Base-by-base conservation (phyloP, 2,329 filamentous ascomycete genomes). In the Pseudocercospora fuligena region DNA sequence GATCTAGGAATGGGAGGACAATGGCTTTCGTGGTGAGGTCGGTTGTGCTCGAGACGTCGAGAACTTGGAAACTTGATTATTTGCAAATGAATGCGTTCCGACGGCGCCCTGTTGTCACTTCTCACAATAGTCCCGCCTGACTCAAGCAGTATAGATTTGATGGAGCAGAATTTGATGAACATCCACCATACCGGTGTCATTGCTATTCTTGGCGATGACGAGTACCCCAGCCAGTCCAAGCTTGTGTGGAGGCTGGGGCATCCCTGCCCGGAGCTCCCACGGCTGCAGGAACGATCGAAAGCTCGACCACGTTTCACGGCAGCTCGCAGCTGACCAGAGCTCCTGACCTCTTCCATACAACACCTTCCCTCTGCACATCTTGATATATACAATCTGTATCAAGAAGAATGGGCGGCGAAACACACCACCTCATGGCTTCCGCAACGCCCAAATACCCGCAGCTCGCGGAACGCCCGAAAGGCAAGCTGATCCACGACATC, bases 401-500 rank as follows among this genome's bases (percentile, higher is more conserved):
- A 29, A 19, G n/a, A 21, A 80, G n/a, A 21, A 80, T 81, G 79
- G 79, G 79, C 59, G 79, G 79, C 67, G 78, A 80, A 29, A 70
- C 69, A 16, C 72, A 78, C 46, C 67, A 61, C 21, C 65, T 64
- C 49, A 69, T 68, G 57, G 70, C 72, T 40, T 69, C 74, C n/a
- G 56, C 74, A 11, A 69, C 73, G 68, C 76, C 80, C 2, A 66
- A 64, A 33, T 84, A 87, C 72, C 85, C 86, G 60, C 81, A 82
- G 73, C 78, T 85, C 58, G 82, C 83, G 40, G 74, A 80, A 63
- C 78, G 81, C 64, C 87, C 87, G 21, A 85, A 88, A 66, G 93
- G 92, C 70, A 91, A 95, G 80, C 88, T 91, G 69, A 97, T 97
- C 79, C 86, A 89, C 73, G 88, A 87, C 77, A 93, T 97, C 80